A percentile compares a stretch with the other conserved stretches of the same genome.
These are phyloP conservation scores for Psophocarpus tetragonolobus DNA, from an alignment of 306 rosid genomes.

Conservation along the genomic window DNA sequence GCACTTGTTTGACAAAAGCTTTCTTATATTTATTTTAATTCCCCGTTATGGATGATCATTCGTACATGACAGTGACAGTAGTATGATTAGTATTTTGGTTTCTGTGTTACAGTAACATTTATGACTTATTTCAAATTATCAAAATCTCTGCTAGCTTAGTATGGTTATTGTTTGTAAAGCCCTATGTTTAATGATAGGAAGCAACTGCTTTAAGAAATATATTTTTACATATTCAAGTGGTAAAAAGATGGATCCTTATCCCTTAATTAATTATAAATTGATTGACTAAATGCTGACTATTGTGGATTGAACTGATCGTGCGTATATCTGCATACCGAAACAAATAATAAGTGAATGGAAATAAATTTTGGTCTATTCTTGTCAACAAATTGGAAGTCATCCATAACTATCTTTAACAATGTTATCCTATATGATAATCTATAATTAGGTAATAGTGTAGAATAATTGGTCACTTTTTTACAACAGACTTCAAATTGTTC, in stretches of 20 bases:
- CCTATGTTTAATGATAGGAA: not conserved
- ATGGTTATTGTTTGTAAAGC: not conserved
- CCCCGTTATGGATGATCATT: constrained; percentile 6
- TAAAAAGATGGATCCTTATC: not conserved
- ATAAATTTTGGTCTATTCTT: not conserved
- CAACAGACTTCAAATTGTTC: not conserved
- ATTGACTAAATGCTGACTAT: not conserved
- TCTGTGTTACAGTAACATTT: not conserved
- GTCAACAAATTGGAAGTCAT: not conserved
- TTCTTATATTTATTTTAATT: not conserved
- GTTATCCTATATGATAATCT: no score
- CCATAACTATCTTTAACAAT: no score
- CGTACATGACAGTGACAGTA: not conserved
- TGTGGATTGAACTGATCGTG: not conserved
- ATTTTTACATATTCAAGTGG: not conserved
- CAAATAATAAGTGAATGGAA: not conserved
- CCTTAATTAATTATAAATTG: not conserved
- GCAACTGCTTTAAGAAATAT: not conserved
- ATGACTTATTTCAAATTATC: not conserved
- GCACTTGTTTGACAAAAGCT: constrained; percentile 23
- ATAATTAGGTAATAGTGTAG: no score
- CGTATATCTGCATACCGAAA: not conserved
- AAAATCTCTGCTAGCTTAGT: not conserved
- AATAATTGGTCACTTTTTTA: not conserved
- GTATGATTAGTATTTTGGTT: not conserved